Percentiles rank a stretch among this genome's conserved stretches.
Evolutionary conservation across 352 stramenopile species (phyloP).

Genomic region (Blastocystis sp.): DNA sequence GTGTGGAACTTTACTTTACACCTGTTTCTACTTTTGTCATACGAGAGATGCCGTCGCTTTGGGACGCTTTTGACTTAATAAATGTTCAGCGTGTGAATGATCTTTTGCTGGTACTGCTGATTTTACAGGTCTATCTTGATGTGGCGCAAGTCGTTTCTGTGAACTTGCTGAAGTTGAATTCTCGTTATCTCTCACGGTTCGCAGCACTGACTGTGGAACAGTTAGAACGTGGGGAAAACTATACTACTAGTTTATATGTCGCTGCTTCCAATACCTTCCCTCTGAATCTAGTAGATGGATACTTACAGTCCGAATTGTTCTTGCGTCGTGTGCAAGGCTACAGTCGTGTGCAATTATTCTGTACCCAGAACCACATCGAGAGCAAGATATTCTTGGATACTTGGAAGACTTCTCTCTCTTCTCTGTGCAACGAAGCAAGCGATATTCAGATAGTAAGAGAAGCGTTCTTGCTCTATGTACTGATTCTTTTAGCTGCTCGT

Average conservation of each 20-base stretch:
- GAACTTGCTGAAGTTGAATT: neutral
- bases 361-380: neutral
- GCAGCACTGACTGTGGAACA: neutral
- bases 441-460: neutral
- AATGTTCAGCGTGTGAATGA: neutral
- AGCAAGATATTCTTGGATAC: neutral
- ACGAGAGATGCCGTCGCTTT: neutral
- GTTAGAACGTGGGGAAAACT: neutral
- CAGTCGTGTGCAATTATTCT: neutral
- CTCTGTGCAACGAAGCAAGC: neutral
- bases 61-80: slow-evolving; percentile 27
- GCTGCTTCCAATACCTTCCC: neutral
- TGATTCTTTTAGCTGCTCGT: neutral
- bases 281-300: neutral
- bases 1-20: slow-evolving; percentile 85
- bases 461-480: neutral
- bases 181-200: slow-evolving; percentile 27
- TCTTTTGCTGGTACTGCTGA: neutral
- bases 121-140: slow-evolving; percentile 1
- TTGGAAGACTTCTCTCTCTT: neutral
- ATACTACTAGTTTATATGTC: neutral
- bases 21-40: neutral
- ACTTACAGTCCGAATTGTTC: neutral
- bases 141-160: neutral
- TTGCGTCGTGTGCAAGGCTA: neutral